Base-by-base conservation (phyloP, 257 asterid genomes). In the Echium plantagineum region DNA sequence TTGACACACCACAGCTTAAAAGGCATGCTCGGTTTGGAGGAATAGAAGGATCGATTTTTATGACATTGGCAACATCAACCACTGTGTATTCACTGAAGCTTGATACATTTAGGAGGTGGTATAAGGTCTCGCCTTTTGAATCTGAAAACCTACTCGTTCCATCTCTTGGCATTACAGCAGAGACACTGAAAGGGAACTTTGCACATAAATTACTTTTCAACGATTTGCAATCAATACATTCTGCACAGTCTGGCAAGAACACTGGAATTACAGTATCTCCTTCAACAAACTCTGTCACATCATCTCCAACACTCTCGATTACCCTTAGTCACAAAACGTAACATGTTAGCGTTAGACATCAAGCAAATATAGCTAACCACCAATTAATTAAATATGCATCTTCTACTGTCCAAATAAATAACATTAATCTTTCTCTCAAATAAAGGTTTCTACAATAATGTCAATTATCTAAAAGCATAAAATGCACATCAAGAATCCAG, bases 11-110 rank as follows among this genome's bases (percentile, higher is more conserved):
- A 78, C 98, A 91, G 55, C 94, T 84, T 0, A 91, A 78, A 53
- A 91, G 98, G 72, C 95, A 88, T 32, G 89, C 96, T 71, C 75
- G 65, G 70, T 83, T 70, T 6, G 98, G 94, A 2, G 98, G 95
- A 64, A 88, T 71, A 5, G 70, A 49, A 5, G 83, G 64, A 63
- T 78, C 93, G 16, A 83, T 55, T 73, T 82, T 91, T 1, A 83
- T 78, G 1, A 85, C 63, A 46, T 74, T 82, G 32, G 84, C 79
- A 54, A 78, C 64, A 51, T 82, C 80, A 31, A 82, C 72, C 12
- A 91, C 94, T 5, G 98, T 91, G 73, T 87, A 91, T 81, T 91
- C 90, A 0, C 72, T 42, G 73, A 91, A 91, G 60, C 90, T 91
- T 53, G 98, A 91, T 54, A 84, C 81, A 18, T 13, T 77, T 31